Percentiles rank a stretch among this genome's conserved stretches.
Evolutionary conservation across 2,329 filamentous ascomycete species (phyloP).

Genomic region (Cladosporium oxysporum): DNA sequence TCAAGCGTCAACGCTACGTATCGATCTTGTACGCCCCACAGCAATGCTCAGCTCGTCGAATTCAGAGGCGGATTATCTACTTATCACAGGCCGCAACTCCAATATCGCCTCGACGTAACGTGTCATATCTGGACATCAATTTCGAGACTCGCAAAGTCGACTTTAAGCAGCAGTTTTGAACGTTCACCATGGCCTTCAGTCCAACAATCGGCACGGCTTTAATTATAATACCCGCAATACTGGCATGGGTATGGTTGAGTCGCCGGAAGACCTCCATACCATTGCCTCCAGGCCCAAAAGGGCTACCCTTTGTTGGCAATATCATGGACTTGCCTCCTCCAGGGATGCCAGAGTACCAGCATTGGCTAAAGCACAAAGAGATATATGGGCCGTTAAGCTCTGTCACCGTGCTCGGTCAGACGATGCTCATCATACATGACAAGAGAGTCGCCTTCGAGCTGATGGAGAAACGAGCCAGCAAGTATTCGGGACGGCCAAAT

Average conservation of each 20-base stretch:
- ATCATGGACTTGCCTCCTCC: conserved; percentile 27
- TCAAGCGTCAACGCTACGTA: neutral
- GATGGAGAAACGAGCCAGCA: conserved; percentile 40
- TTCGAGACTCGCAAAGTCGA: neutral
- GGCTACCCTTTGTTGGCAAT: conserved; percentile 30
- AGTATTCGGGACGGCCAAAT: conserved; percentile 41
- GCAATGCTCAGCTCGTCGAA: neutral
- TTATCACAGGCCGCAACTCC: neutral
- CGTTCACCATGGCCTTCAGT: neutral
- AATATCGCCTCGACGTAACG: neutral
- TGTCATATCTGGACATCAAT: neutral
- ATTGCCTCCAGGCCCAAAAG: conserved; percentile 29
- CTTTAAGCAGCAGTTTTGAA: neutral
- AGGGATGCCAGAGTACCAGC: conserved; percentile 40
- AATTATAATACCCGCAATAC: neutral
- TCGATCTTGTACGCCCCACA: neutral
- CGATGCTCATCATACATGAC: conserved; percentile 47
- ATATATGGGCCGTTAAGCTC: conserved; percentile 37
- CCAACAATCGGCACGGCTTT: neutral
- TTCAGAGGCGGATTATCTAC: neutral
- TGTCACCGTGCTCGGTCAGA: conserved; percentile 45
- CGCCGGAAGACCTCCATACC: neutral
- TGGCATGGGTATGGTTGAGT: neutral
- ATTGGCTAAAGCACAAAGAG: conserved; percentile 48
- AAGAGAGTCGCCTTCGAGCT: conserved; percentile 41